phyloP scores from a whole-genome alignment of 1,139 yeast genomes.

The Wickerhamomyces sp. region DNA sequence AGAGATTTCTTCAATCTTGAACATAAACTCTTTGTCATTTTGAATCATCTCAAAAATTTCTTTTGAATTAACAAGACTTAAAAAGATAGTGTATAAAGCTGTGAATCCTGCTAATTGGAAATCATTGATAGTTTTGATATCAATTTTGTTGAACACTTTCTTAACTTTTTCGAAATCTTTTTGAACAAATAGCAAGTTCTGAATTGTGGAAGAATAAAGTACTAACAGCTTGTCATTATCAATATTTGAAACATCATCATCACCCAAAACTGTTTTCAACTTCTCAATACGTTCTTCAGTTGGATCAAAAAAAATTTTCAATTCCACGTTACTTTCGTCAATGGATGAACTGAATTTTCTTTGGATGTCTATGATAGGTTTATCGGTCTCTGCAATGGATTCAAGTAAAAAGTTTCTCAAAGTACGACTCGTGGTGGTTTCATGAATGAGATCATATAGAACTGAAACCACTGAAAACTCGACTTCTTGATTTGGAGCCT shows the following conservation, averaged over 20 bases:
- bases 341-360: slow-evolving; percentile 13
- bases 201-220: slow-evolving; percentile 27
- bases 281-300: slow-evolving; percentile 19
- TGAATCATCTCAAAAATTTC: slow-evolving; percentile 7
- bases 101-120: slow-evolving; percentile 26
- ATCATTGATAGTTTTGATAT: slow-evolving; percentile 15
- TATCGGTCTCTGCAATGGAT: slow-evolving; percentile 13
- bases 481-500: slow-evolving; percentile 13
- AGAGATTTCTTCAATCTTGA: slow-evolving; percentile 25
- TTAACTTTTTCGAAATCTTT: slow-evolving; percentile 21
- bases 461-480: slow-evolving; percentile 13
- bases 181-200: slow-evolving; percentile 22
- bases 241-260: slow-evolving; percentile 11
- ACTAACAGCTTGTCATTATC: slow-evolving; percentile 25
- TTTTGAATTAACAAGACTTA: slow-evolving; percentile 16
- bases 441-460: slow-evolving; percentile 16
- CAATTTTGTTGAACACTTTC: slow-evolving; percentile 24
- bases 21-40: slow-evolving; percentile 15
- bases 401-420: slow-evolving; percentile 16
- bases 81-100: slow-evolving; percentile 23
- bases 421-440: slow-evolving; percentile 15
- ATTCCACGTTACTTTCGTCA: slow-evolving; percentile 16
- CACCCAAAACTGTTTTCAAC: slow-evolving; percentile 18
- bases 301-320: slow-evolving; percentile 26
- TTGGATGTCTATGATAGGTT: slow-evolving; percentile 16